Conservation (phyloP, 768 basidiomycete species). For the Coprinopsis sp. region DNA sequence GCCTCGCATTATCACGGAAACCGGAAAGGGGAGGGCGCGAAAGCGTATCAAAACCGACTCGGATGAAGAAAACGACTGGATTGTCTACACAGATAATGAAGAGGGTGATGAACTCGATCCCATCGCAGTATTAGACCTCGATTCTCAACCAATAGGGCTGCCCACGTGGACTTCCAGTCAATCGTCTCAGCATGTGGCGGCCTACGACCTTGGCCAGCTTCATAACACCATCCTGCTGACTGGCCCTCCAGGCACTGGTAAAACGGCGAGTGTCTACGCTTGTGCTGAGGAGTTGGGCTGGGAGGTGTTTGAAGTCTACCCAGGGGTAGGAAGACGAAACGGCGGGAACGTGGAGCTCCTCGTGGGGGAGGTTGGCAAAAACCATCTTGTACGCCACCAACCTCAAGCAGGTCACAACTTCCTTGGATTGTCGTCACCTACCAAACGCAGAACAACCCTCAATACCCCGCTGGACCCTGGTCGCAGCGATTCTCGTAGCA, state of each 20-base stretch:
- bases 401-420: constrained; percentile 15
- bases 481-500: background rate
- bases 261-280: constrained; percentile 90
- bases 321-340: constrained; percentile 88
- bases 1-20: constrained; percentile 52
- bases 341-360: constrained; percentile 72
- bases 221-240: constrained; percentile 83
- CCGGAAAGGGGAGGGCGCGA: constrained; percentile 39
- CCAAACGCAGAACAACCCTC: constrained; percentile 5
- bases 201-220: constrained; percentile 39
- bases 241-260: constrained; percentile 84
- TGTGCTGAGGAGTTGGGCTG: constrained; percentile 92
- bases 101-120: constrained; percentile 21
- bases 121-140: background rate
- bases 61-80: constrained; percentile 59
- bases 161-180: constrained; percentile 8
- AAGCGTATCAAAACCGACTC: constrained; percentile 53
- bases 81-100: constrained; percentile 41
- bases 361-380: constrained; percentile 91
- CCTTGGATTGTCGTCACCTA: constrained; percentile 3
- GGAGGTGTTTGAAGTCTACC: constrained; percentile 96
- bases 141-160: constrained; percentile 8
- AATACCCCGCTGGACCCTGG: background rate
- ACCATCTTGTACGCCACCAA: constrained; percentile 63
- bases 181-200: constrained; percentile 4